Evolutionary conservation across 106 monocot genomes (phyloP), one percentile per base, ranked within the genome.

Genomic region (Phalaenopsis aphrodite): DNA sequence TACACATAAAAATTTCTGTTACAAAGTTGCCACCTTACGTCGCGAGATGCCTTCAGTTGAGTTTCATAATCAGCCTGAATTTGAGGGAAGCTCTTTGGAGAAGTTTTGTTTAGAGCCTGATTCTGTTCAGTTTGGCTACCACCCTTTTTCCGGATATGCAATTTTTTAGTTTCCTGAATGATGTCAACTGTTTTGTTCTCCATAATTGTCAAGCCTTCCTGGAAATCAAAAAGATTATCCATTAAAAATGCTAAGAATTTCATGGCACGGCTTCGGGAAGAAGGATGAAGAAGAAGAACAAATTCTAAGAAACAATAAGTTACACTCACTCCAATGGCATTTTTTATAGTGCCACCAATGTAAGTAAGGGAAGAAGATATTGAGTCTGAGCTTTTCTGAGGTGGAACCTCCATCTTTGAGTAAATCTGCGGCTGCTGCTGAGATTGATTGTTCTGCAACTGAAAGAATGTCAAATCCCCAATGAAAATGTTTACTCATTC

Each of bases 1-100:
- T 94, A 81, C 88, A 90, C 42, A 97, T 64, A 66, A 94, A 88
- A 52, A 83, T 88, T 21, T 69, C 14, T 3, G 67, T 81, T 83
- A 85, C 78, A 83, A 58, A 84, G 81, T 81, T 87, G 92, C 80
- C 88, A 88, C 90, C 94, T 90, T 90, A 95, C 95, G 75, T 95
- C 87, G 76, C 92, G 92, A 78, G 95, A 92, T 66, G 92, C 88
- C 86, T 95, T 95, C 78, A 95, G 79, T 77, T 92, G 95, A 16
- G 84, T 89, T 77, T 95, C 90, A 41, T 86, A 83, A 39, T 89
- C 90, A 18, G 81, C 49, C 78, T 69, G 82, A 74, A 65, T 77
- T 68, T 85, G 87, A 75, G 47, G 30, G 78, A 77, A 19, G 69
- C 45, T 42, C 24, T 38, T 56, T 16, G 37, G 55, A 56, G 38